Evolutionary conservation across 2,329 filamentous ascomycete genomes (phyloP), one percentile per base, ranked within the genome.

Genomic region (Phaeosphaeriaceae sp.): DNA sequence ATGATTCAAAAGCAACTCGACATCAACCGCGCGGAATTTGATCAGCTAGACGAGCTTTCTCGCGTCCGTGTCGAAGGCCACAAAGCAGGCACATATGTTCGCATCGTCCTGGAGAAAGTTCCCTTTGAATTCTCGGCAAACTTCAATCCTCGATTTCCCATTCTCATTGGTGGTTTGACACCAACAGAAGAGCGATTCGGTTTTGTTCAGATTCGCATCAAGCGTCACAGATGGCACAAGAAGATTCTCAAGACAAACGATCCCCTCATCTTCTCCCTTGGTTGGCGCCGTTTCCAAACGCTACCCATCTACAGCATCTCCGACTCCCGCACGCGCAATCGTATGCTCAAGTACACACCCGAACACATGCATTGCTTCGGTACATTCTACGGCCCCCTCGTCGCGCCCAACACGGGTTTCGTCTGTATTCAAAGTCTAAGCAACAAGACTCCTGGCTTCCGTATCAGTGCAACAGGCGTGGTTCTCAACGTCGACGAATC

Each of bases 311-410:
- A 97, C 83, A 94, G 89, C 76, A 96, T 94, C 48, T 94, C 90
- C 18, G 94, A 97, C 74, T 96, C 90, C 54, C 86, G 94, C 62
- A 95, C 90, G 20, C 84, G 94, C 56, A 97, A 97, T 76, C 87
- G 94, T 48, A 97, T 99, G 93, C 83, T 99, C 54, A 99, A 99
- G 75, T 99, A 99, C 75, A 97, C 93, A 0, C 95, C 94, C 0
- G 95, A 99, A 79, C 94, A 99, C 71, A 97, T 97, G 92, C 94
- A 97, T 77, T 99, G 95, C 77, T 96, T 96, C 71, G 94, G 85
- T 33, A 96, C 92, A 42, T 92, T 97, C 75, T 97, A 96, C 68
- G 94, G 92, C 0, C 94, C 95, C 0, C 84, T 99, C 6, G 91
- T 97, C 52, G 92, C 94, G 0, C 94, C 95, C 11, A 97, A 96